Evolutionary conservation across 805 yeast species (phyloP).

Genomic region (Yarrowia hollandica): DNA sequence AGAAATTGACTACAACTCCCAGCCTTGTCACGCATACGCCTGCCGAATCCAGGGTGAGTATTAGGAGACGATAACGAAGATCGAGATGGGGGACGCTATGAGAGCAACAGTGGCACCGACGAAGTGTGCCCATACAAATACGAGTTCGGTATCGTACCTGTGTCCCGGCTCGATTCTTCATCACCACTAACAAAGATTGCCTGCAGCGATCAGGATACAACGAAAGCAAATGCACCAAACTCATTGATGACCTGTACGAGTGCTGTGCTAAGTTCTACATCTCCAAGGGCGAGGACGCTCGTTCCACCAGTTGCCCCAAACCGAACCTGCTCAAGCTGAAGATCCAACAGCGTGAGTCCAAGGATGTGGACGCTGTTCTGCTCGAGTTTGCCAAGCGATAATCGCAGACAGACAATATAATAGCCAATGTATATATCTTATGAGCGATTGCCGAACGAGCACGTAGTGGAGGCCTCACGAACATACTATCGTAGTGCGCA

Average conservation of each 20-base stretch:
- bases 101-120: too few species aligned
- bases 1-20: constrained; percentile 29
- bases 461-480: too few species aligned
- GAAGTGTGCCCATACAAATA: too few species aligned
- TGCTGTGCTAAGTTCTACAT: constrained; percentile 73
- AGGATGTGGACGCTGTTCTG: constrained; percentile 59
- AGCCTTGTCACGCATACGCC: constrained; percentile 71
- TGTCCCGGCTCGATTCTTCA: too few species aligned
- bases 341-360: constrained; percentile 61
- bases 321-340: constrained; percentile 63
- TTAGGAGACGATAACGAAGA: too few species aligned
- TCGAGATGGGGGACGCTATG: too few species aligned
- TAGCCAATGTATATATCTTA: constrained; percentile 2
- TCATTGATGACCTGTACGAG: constrained; percentile 67
- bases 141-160: too few species aligned
- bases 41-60: constrained; percentile 72
- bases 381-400: constrained; percentile 34
- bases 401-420: background rate
- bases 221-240: constrained; percentile 70
- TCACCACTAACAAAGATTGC: constrained; percentile 56
- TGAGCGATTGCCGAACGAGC: too few species aligned
- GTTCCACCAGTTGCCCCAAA: constrained; percentile 77
- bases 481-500: too few species aligned
- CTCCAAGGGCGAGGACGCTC: constrained; percentile 57
- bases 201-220: constrained; percentile 59